Evolutionary conservation across 2,329 filamentous ascomycete species (phyloP).

Genomic region (Xylariomycetidae sp.): DNA sequence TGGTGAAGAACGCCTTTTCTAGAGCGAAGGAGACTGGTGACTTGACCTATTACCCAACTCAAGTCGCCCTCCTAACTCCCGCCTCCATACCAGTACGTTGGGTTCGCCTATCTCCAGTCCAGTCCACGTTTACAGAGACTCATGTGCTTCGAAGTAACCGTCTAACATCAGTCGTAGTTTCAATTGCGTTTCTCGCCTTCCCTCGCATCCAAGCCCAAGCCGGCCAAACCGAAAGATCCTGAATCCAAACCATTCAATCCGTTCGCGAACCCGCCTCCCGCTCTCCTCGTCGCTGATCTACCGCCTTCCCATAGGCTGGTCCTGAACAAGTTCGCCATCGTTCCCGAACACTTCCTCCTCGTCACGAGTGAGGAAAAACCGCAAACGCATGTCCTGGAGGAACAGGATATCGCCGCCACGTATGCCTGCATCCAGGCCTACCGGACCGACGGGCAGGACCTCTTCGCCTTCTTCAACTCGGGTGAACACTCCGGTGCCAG

Average conservation of each 20-base stretch:
- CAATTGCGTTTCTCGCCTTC: conserved; percentile 68
- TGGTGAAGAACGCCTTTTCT: conserved; percentile 46
- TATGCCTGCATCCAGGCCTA: conserved; percentile 59
- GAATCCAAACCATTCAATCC: conserved; percentile 50
- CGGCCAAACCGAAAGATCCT: conserved; percentile 32
- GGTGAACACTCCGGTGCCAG: conserved; percentile 65
- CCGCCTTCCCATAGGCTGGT: conserved; percentile 57
- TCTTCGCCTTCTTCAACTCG: conserved; percentile 69
- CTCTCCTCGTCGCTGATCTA: conserved; percentile 51
- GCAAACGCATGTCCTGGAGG: conserved; percentile 61
- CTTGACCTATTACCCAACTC: conserved; percentile 50
- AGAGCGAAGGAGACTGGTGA: conserved; percentile 44
- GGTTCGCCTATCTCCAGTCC: conserved; percentile 4
- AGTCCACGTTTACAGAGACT: not conserved
- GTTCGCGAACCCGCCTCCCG: conserved; percentile 55
- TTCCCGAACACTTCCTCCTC: conserved; percentile 68
- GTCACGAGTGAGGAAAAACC: conserved; percentile 58
- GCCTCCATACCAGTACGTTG: conserved; percentile 18
- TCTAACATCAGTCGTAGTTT: too few relatives aligned
- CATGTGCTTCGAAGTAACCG: too few relatives aligned
- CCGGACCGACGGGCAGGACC: conserved; percentile 27
- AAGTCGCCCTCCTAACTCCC: conserved; percentile 44
- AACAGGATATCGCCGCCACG: conserved; percentile 55
- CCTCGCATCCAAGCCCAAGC: conserved; percentile 62
- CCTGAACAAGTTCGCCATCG: conserved; percentile 71